These are phyloP conservation scores for Chytriomyces hyalinus DNA, from an alignment of 192 early-diverging fungal species.

Conservation along the genomic window DNA sequence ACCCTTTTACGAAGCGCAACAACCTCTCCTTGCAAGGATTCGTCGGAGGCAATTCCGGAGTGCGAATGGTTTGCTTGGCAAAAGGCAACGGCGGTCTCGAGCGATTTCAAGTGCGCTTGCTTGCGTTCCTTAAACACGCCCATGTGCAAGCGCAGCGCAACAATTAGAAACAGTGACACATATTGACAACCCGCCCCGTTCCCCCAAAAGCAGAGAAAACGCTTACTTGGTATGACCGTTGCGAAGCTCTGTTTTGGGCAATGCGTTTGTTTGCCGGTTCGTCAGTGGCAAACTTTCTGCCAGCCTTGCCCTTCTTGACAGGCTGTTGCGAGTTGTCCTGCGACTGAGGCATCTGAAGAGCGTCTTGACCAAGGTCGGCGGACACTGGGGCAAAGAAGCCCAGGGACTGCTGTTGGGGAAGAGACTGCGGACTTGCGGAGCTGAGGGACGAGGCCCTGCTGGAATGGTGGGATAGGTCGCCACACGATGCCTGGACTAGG, in stretches of 20 bases:
- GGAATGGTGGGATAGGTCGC: no score
- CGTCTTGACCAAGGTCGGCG: no score
- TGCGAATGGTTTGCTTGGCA: no score
- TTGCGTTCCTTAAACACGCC: conserved; percentile 14
- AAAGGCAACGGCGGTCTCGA: not conserved
- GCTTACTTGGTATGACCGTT: conserved; percentile 17
- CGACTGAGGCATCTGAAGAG: no score
- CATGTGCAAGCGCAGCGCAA: not conserved
- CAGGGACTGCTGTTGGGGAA: no score
- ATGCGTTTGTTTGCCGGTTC: conserved; percentile 12
- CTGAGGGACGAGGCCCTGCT: not conserved
- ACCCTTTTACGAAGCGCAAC: conserved; percentile 4
- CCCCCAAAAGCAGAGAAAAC: not conserved
- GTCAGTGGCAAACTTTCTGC: not conserved
- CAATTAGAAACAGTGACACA: not conserved
- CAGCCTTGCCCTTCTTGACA: not conserved
- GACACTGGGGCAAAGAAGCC: no score
- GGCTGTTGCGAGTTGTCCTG: not conserved
- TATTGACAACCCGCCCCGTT: not conserved
- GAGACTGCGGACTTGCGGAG: not conserved
- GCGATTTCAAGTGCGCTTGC: conserved; percentile 15
- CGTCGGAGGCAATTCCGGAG: no score
- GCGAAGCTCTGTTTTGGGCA: conserved; percentile 26
- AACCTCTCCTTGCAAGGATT: not conserved
- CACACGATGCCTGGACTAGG: no score